Evolutionary conservation across 1,139 yeast species (phyloP), one percentile per base, ranked within the genome.

Genomic region (Blastobotrys proliferans): DNA sequence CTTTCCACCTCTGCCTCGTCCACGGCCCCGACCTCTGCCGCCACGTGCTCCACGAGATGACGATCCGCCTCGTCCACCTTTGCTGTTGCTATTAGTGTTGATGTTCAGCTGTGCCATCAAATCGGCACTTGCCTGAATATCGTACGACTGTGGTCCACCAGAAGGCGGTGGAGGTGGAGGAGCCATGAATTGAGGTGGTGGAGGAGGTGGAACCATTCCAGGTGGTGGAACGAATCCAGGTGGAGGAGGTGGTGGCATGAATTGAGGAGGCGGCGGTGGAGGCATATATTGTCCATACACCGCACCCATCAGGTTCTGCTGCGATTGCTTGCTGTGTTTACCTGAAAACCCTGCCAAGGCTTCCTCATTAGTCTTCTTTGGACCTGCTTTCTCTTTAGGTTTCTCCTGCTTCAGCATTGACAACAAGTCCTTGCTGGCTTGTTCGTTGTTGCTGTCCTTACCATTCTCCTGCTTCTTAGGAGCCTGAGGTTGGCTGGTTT

Each of bases 271-370:
- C 20, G 60, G 61, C 21, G 56, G 55, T 22, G 50, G 55, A 17
- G 57, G 55, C 30, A 51, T 51, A 38, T 51, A 57, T 40, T 55
- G 56, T 13, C 54, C 52, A 40, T 50, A 52, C 20, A 75, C 72
- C 41, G 74, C 76, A 1, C 76, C 76, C 47, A 64, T 51, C 43
- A 77, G 68, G 40, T 73, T 69, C 49, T 68, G 73, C 50, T 72
- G 72, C 5, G 50, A 52, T 51, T 51, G 50, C 31, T 50, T 46
- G 13, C 48, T 49, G 39, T 48, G 46, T 40, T 62, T 51, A 6
- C 76, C 76, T 46, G 68, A 62, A 33, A 70, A 64, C 38, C 62
- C 58, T 36, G 56, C 56, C 37, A 62, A 50, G 6, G 60, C 55
- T 17, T 54, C 57, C 16, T 53, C 56, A 30, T 62, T 58, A 2